Conservation (phyloP, 306 rosid species). For the Cicer chorassanicum region DNA sequence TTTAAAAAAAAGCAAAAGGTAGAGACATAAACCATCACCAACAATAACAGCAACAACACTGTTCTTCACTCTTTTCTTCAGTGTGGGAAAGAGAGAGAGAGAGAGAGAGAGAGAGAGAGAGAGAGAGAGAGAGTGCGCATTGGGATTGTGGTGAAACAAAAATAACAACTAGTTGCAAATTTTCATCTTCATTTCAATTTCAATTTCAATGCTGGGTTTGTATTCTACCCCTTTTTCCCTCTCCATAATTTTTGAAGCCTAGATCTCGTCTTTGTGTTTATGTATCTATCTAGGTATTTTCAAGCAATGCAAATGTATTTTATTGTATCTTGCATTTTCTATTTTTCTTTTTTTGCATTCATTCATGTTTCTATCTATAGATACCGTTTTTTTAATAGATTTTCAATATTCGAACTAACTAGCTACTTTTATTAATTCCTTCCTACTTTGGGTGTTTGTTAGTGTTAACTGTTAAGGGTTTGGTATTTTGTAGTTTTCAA, state of each 20-base stretch:
- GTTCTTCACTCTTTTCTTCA: slow-evolving; percentile 24
- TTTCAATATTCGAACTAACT: too few species aligned
- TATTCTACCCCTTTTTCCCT: slow-evolving; percentile 34
- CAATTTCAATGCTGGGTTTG: slow-evolving; percentile 52
- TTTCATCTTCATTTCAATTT: slow-evolving; percentile 32
- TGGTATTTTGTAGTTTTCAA: not conserved
- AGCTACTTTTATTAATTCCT: slow-evolving; percentile 22
- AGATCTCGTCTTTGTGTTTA: slow-evolving; percentile 38
- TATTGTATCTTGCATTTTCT: slow-evolving; percentile 17
- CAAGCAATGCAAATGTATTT: slow-evolving; percentile 1
- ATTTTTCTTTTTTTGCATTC: not conserved
- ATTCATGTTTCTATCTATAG: not conserved
- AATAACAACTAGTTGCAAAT: too few species aligned
- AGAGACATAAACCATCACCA: slow-evolving; percentile 43
- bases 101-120: not conserved
- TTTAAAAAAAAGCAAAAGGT: slow-evolving; percentile 43
- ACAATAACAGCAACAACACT: slow-evolving; percentile 37
- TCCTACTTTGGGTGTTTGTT: slow-evolving; percentile 34
- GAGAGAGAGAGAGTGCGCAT: too few species aligned
- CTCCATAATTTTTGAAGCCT: not conserved
- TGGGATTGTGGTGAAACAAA: too few species aligned
- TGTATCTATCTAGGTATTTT: not conserved
- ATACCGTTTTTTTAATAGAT: not conserved
- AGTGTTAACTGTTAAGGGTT: slow-evolving; percentile 16
- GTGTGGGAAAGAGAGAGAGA: slow-evolving; percentile 3